Percentiles rank a stretch among this genome's conserved stretches.
phyloP scores from a whole-genome alignment of 257 asterid species.

The Solanum commersonii region DNA sequence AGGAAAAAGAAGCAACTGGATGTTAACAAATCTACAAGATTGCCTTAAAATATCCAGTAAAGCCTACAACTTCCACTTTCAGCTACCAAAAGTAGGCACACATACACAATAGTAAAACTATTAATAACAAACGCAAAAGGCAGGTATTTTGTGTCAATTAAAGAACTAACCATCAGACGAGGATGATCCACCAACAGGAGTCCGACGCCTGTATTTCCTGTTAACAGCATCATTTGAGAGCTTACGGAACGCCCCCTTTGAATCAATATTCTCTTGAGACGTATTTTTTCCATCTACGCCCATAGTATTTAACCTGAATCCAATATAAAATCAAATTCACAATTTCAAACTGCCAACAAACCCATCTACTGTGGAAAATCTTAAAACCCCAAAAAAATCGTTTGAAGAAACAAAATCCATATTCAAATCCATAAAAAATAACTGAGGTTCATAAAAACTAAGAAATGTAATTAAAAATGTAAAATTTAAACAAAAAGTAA shows the following conservation, averaged over 20 bases:
- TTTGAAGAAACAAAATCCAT: too few relatives aligned
- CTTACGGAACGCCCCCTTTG: constrained; percentile 68
- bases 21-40: background rate
- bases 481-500: background rate
- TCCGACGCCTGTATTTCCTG: constrained; percentile 84
- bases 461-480: background rate
- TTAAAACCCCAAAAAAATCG: too few relatives aligned
- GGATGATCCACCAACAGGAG: constrained; percentile 59
- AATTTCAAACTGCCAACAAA: background rate
- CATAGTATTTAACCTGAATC: constrained; percentile 30
- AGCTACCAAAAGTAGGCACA: background rate
- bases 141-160: background rate
- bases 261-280: constrained; percentile 25
- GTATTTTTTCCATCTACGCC: constrained; percentile 25
- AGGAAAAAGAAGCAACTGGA: background rate
- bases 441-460: background rate
- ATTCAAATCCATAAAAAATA: too few relatives aligned
- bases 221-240: constrained; percentile 53
- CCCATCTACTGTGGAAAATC: too few relatives aligned
- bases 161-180: constrained; percentile 56
- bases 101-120: background rate
- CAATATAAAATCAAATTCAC: background rate
- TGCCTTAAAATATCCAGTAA: background rate
- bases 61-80: background rate
- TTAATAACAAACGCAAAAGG: background rate